Base-by-base conservation (phyloP, 768 basidiomycete species). In the Russula brevipes region DNA sequence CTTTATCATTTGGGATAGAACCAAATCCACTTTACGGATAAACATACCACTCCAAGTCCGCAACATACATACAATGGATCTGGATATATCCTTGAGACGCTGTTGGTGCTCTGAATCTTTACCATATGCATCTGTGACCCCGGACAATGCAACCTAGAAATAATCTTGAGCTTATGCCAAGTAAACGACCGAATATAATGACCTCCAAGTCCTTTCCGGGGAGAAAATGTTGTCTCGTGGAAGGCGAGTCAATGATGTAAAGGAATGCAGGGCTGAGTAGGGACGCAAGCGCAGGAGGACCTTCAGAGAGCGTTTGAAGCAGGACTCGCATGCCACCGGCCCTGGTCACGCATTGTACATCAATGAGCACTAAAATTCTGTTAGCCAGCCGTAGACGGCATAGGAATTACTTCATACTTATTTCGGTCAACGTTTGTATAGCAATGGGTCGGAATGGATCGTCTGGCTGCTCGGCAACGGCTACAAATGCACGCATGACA, bases 121-220 rank as follows among this genome's bases (percentile, higher is more conserved):
- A 1, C 91, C 91, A 68, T 95, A 94, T 0, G 91, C 90, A 72
- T 98, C 95, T 2, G 95, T 98, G 60, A 99, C 85, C 1, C 89
- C 90, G 4, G 90, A 87, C 12, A 98, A 77, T 1, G 88, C 91
- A 69, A 94, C 85, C 93, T 94, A 65, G 41, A 63, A 16, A 33
- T 16, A 49, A n/a, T 5, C 11, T 45, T 31, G 55, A 53, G 49
- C 16, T 17, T 9, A 42, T 63, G 58, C 31, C 52, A 51, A 46
- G 5, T 24, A 1, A n/a, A 5, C 45, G 52, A 53, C 57, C 24
- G 52, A 52, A 33, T 31, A 19, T 30, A 24, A 69, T 78, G 49
- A 94, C 94, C 83, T 98, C 97, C 51, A 98, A 76, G 73, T 98
- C 97, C 33, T 84, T 82, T 6, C 94, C 94, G 16, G 93, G 82